Evolutionary conservation across 2,329 filamentous ascomycete genomes (phyloP).

Genomic region (Xylaria sp.): DNA sequence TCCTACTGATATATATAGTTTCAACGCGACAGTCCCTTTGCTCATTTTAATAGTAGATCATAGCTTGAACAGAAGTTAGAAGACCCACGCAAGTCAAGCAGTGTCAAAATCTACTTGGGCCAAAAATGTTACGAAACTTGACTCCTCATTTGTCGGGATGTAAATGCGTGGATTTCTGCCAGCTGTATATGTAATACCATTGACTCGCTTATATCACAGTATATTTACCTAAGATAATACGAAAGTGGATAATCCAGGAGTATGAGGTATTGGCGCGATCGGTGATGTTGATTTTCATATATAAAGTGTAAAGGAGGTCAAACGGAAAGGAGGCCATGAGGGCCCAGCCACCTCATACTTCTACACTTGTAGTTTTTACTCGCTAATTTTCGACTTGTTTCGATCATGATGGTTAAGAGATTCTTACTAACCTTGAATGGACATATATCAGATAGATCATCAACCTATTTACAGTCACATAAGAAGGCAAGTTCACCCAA

Average conservation of each 20-base stretch:
- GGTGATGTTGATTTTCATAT: no score
- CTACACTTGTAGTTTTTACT: no score
- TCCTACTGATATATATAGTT: background rate
- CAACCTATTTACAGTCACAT: no score
- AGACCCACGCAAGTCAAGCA: background rate
- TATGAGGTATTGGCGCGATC: background rate
- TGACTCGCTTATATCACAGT: background rate
- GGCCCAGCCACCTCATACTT: no score
- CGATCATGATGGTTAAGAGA: no score
- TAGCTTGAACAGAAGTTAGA: background rate
- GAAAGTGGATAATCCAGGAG: background rate
- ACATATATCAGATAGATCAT: no score
- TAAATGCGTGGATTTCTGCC: background rate
- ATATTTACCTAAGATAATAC: background rate
- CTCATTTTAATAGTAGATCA: background rate
- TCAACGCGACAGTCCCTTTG: background rate
- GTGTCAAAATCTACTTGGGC: no score
- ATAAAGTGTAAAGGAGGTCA: no score
- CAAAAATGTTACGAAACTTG: background rate
- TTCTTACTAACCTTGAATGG: no score
- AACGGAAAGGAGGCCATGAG: no score
- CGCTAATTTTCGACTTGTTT: no score
- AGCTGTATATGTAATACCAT: background rate
- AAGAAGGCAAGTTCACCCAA: background rate
- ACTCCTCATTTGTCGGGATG: background rate